Evolutionary conservation across 2,329 filamentous ascomycete species (phyloP), one percentile per base, ranked within the genome.

Genomic region (Talaromyces sp.): DNA sequence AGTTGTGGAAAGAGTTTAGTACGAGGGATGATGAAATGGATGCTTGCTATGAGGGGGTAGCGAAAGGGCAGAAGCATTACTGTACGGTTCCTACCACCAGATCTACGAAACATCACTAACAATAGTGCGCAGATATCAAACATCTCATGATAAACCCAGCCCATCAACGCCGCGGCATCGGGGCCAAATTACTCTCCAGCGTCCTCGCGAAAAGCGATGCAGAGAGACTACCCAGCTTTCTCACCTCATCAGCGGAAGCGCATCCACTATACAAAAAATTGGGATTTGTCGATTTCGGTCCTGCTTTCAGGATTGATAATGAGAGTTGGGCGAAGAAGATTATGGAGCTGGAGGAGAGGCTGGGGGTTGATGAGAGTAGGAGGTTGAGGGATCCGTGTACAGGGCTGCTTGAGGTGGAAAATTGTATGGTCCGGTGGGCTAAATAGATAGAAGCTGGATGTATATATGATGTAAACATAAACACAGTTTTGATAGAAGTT

Each of bases 121-220:
- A 7, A 11, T 10, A 10, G 27, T n/a, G 1, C 3, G 47, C 15
- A 52, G 63, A 61, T 19, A 58, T 64, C 35, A 64, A 61, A 45
- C 63, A 60, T 45, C 35, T 64, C 27, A 64, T 64, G 63, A 41
- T 61, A 31, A 35, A 61, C 27, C 63, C 63, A 33, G 17, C 27
- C 2, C 57, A 64, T n/a, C 63, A 64, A 47, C 63, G 63, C 35
- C 58, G 58, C n/a, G 63, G 63, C n/a, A 54, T 64, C 19, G 57
- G 63, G 11, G 33, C 33, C 8, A 60, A 47, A 47, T 17, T 64
- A 22, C 47, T 64, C 13, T 60, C 63, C 15, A 19, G 37, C 11
- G 63, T 64, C 15, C 63, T 61, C 13, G 43, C 56, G 15, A 52
- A 43, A 56, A 64, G 56, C 63, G 63, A 64, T n/a, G 45, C 37